Percentiles rank a stretch among this genome's conserved stretches.
Conservation (phyloP, 2,329 filamentous ascomycete genomes). For the Penicillium sp. region DNA sequence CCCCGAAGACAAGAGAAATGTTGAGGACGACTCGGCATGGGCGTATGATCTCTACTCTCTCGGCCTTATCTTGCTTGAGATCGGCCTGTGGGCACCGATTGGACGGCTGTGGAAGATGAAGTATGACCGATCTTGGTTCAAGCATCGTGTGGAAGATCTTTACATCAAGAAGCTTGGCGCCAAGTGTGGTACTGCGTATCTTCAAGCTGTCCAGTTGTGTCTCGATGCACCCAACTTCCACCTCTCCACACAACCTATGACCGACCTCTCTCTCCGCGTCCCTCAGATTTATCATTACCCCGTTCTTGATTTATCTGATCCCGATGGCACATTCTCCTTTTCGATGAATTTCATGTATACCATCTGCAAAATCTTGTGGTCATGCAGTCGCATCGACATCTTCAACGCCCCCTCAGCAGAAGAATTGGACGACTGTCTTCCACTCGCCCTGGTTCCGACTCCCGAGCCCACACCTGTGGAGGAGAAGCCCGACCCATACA, state of each 20-base stretch:
- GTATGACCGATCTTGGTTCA: constrained; percentile 62
- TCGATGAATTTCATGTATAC: constrained; percentile 47
- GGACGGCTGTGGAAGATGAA: constrained; percentile 64
- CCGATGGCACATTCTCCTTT: constrained; percentile 42
- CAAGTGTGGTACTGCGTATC: constrained; percentile 63
- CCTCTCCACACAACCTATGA: constrained; percentile 43
- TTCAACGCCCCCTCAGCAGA: constrained; percentile 41
- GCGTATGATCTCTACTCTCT: constrained; percentile 60
- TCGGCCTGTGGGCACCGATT: constrained; percentile 63
- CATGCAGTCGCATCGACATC: constrained; percentile 43
- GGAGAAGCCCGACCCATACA: constrained; percentile 19
- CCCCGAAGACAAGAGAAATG: constrained; percentile 47
- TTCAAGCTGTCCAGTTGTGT: constrained; percentile 61
- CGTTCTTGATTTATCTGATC: constrained; percentile 41
- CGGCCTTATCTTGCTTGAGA: constrained; percentile 60
- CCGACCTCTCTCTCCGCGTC: constrained; percentile 40
- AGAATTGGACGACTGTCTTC: constrained; percentile 43
- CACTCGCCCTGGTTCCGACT: constrained; percentile 39
- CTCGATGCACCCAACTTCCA: constrained; percentile 57
- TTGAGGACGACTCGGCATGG: constrained; percentile 41
- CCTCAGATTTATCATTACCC: constrained; percentile 44
- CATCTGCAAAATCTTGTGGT: constrained; percentile 42
- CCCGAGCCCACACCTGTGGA: constrained; percentile 29
- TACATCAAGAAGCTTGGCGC: constrained; percentile 61
- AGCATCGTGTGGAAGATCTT: constrained; percentile 61